Percentiles rank a stretch among this genome's conserved stretches.
Evolutionary conservation across 2,329 filamentous ascomycete genomes (phyloP).

Genomic region (Colletotrichum incanum): DNA sequence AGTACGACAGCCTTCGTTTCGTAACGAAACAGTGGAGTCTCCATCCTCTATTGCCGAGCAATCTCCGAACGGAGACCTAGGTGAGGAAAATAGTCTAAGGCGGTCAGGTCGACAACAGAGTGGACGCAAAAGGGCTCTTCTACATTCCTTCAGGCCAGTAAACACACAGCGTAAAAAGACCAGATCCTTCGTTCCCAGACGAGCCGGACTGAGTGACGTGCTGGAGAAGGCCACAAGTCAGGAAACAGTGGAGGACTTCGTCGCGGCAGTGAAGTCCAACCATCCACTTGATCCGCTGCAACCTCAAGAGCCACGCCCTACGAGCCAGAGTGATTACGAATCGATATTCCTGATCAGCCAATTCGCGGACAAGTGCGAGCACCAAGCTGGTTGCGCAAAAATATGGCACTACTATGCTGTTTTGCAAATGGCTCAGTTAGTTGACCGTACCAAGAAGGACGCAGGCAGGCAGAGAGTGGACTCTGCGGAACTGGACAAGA

Average conservation of each 20-base stretch:
- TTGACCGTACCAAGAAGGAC: not conserved
- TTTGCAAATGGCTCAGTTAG: not conserved
- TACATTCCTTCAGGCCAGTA: not conserved
- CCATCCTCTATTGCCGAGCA: not conserved
- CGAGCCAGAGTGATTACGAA: constrained; percentile 1
- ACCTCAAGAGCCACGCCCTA: not conserved
- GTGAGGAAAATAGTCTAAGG: not conserved
- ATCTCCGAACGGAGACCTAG: not conserved
- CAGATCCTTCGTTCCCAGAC: not conserved
- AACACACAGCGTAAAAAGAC: not conserved
- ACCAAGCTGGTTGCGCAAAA: not conserved
- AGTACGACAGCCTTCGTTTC: not conserved
- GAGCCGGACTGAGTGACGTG: not conserved
- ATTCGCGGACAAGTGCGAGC: not conserved
- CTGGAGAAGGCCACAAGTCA: not conserved
- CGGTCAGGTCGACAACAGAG: not conserved
- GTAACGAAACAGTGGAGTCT: not conserved
- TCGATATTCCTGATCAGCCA: not conserved
- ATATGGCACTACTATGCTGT: not conserved
- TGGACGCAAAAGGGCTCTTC: not conserved
- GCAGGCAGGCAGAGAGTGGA: constrained; percentile 2
- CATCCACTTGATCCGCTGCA: not conserved
- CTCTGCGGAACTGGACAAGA: not conserved
- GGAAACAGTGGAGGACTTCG: not conserved
- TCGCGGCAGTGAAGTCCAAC: not conserved